Evolutionary conservation across 805 yeast species (phyloP), one percentile per base, ranked within the genome.

Genomic region (Spathaspora arborariae): DNA sequence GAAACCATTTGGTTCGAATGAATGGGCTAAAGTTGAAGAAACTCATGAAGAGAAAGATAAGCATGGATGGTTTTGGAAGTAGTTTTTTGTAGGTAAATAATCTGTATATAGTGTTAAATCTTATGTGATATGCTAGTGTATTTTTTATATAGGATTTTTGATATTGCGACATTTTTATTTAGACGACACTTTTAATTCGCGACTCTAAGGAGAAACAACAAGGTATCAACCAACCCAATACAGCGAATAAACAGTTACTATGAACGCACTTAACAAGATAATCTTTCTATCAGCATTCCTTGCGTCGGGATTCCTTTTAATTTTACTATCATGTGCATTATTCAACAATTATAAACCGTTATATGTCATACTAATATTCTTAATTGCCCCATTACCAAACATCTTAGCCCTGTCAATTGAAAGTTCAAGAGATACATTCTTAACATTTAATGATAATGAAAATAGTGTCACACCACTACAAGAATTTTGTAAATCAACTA

Each of bases 211-310:
- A 22, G 4, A 13, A 30, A 13, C 35, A 13, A 30, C 4, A 30
- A n/a, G 8, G 6, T 13, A 30, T 13, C 18, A 30, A 30, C 35
- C n/a, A n/a, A 30, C 35, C 10, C 6, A 16, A 21, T 24, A 24
- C 24, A 22, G 13, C 27, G 11, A 13, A 13, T 6, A 9, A 24
- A 24, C 27, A 4, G 24, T 22, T 10, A 30, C 33, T 20, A 72
- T 71, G 76, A 70, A 72, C 56, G 76, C 77, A 42, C 65, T 72
- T 54, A 72, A 72, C 55, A 71, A 72, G 50, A 72, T 72, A 54
- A 72, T 72, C 52, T 72, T 72, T 57, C 64, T 72, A 44, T 68
- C 74, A 45, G 77, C 76, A 39, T 67, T 72, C 44, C 58, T 72
- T 33, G 78, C 78, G 7, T 63, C 73, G 16, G 78, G 78, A 26